phyloP scores from a whole-genome alignment of 176 grass and related monocot genomes.

The Luzula sylvatica region DNA sequence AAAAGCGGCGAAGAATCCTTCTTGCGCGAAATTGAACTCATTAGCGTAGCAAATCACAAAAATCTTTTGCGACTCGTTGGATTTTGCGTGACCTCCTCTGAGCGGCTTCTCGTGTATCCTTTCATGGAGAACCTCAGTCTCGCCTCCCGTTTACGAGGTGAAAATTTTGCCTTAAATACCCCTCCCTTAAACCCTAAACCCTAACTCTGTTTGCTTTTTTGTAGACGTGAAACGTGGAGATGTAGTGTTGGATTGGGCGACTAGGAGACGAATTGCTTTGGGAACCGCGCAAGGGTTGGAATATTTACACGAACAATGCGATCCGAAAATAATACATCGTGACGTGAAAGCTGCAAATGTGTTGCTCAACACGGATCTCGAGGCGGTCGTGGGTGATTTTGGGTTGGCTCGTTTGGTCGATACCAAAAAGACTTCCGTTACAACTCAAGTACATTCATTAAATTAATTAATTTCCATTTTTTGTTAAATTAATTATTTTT shows the following conservation, averaged over 20 bases:
- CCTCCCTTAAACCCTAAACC: too few species aligned
- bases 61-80: slow-evolving; percentile 31
- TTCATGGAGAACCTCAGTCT: slow-evolving; percentile 47
- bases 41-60: slow-evolving; percentile 30
- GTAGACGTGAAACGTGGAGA: slow-evolving; percentile 11
- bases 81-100: slow-evolving; percentile 32
- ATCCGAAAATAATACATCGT: slow-evolving; percentile 22
- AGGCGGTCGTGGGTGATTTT: slow-evolving; percentile 20
- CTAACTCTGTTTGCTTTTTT: neutral
- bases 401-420: slow-evolving; percentile 17
- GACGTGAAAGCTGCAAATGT: slow-evolving; percentile 21
- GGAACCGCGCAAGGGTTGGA: slow-evolving; percentile 14
- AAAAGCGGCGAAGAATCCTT: slow-evolving; percentile 18
- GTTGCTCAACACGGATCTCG: slow-evolving; percentile 9
- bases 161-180: too few species aligned
- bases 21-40: slow-evolving; percentile 28
- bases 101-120: slow-evolving; percentile 44
- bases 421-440: slow-evolving; percentile 16
- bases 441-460: neutral
- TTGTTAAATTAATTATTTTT: neutral
- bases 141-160: slow-evolving; percentile 33
- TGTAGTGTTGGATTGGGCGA: slow-evolving; percentile 12
- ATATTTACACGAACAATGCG: slow-evolving; percentile 19
- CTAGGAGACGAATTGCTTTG: slow-evolving; percentile 12
- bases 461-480: neutral